Conservation (phyloP, 23 red algal genomes). For the Gracilaria gracilis region DNA sequence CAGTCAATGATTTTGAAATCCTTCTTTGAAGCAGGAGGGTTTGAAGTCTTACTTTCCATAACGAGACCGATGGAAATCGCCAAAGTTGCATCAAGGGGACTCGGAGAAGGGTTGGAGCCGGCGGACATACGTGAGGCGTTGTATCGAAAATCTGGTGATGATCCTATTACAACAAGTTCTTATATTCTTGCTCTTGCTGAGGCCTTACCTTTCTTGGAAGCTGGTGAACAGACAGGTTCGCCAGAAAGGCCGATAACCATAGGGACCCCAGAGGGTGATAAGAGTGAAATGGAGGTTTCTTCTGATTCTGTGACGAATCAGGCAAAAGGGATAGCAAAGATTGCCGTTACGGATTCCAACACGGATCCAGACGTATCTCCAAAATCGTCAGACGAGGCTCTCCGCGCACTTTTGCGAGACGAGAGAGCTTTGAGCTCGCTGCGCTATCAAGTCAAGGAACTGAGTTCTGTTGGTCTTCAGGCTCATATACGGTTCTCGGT, state of each 20-base stretch:
- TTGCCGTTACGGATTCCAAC: constrained; percentile 43
- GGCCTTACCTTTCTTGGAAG: neutral
- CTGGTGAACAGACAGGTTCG: neutral
- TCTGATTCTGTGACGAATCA: constrained; percentile 59
- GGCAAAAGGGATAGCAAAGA: constrained; percentile 49
- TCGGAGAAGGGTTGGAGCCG: neutral
- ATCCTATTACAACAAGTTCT: constrained; percentile 31
- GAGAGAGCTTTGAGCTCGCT: constrained; percentile 4
- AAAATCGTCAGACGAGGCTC: constrained; percentile 15
- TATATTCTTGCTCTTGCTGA: constrained; percentile 53
- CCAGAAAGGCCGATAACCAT: neutral
- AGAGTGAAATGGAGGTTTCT: constrained; percentile 37
- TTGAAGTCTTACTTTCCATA: constrained; percentile 37
- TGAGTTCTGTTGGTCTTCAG: neutral
- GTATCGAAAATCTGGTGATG: neutral
- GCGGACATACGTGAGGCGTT: neutral
- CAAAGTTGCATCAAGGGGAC: neutral
- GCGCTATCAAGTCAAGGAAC: constrained; percentile 20
- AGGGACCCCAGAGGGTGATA: neutral
- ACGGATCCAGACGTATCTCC: neutral
- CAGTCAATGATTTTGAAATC: constrained; percentile 69
- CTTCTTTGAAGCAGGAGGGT: constrained; percentile 70
- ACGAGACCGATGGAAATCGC: constrained; percentile 39
- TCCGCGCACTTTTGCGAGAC: constrained; percentile 33
- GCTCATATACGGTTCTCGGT: neutral